phyloP scores from a whole-genome alignment of 75 land plant genomes.

The Selaginella moellendorffii region DNA sequence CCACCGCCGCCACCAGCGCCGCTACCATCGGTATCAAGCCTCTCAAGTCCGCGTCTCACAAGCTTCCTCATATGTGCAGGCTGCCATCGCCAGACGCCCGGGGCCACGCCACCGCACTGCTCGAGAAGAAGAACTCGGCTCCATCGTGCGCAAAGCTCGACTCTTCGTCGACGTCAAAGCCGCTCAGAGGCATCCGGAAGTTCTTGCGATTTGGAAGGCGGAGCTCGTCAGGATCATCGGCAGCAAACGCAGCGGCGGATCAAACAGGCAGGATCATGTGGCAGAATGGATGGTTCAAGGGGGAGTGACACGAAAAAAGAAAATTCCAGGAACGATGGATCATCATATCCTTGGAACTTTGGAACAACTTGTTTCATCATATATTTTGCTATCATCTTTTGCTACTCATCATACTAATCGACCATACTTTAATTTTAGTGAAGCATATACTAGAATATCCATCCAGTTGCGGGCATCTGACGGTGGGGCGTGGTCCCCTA shows the following conservation, averaged over 20 bases:
- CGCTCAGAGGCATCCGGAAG: neutral
- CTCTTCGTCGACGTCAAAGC: neutral
- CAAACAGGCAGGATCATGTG: neutral
- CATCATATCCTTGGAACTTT: no score
- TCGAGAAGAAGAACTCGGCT: neutral
- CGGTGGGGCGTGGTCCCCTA: no score
- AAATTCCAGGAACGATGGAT: no score
- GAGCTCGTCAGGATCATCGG: neutral
- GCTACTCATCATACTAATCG: no score
- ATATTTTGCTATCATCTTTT: no score
- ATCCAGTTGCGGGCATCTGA: no score
- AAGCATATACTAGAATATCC: no score
- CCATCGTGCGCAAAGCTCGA: neutral
- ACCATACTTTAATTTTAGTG: no score
- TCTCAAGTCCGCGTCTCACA: neutral
- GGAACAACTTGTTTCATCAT: no score
- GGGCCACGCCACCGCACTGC: neutral
- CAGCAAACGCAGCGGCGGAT: no score
- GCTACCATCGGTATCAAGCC: neutral
- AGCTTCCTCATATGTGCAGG: neutral
- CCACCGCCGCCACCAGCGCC: neutral
- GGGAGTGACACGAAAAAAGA: no score
- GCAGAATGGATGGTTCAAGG: neutral
- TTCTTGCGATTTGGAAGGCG: neutral
- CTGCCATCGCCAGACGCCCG: neutral